A percentile compares a stretch with the other conserved stretches of the same genome.
These are phyloP conservation scores for Anthracocystis walkeri DNA, from an alignment of 1,284 basidiomycete genomes.

Conservation along the genomic window DNA sequence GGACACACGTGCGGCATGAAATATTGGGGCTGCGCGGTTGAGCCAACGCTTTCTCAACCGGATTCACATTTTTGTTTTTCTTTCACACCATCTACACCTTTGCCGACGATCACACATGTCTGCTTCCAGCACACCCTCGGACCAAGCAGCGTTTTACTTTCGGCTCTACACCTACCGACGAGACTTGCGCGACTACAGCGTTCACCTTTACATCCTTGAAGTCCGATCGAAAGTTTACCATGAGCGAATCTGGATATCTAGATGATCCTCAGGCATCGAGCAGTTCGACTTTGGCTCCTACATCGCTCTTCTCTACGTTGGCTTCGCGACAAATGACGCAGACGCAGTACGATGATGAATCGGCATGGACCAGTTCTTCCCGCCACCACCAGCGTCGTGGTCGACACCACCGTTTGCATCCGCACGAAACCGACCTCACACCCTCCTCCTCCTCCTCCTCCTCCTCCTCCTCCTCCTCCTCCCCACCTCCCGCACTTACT, in stretches of 20 bases:
- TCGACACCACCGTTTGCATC: not conserved
- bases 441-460: not conserved
- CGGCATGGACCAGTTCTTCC: slow-evolving; percentile 6
- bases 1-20: not conserved
- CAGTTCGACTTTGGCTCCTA: not conserved
- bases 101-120: no score
- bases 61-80: no score
- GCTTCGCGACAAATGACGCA: slow-evolving; percentile 15
- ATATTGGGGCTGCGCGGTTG: not conserved
- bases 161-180: no score
- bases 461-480: not conserved
- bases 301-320: slow-evolving; percentile 22
- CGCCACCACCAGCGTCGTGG: not conserved
- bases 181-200: no score
- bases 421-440: not conserved
- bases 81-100: not conserved
- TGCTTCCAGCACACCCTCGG: no score
- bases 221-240: not conserved
- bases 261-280: slow-evolving; percentile 11
- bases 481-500: not conserved
- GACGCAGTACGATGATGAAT: slow-evolving; percentile 14
- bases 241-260: slow-evolving; percentile 16
- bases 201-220: no score
- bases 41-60: not conserved
- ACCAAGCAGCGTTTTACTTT: no score